A percentile compares a stretch with the other conserved stretches of the same genome.
Evolutionary conservation across 345 rosid species (phyloP).

Genomic region (Linum trigynum): DNA sequence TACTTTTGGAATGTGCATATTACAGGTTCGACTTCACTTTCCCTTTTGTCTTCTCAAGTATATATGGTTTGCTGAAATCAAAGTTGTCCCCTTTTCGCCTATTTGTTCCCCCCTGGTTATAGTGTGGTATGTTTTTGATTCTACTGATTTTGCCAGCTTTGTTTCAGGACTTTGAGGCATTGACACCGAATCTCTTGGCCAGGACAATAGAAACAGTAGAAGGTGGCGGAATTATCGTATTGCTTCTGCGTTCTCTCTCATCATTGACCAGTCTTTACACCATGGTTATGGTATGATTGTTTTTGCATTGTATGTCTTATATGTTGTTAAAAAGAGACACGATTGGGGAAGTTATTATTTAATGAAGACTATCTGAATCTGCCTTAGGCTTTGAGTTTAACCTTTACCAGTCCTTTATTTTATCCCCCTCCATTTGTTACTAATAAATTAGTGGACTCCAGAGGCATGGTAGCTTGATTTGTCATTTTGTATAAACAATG

Average conservation of each 20-base stretch:
- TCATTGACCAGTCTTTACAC: conserved; percentile 84
- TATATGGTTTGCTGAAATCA: too few species aligned
- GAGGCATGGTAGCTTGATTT: too few species aligned
- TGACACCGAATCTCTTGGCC: conserved; percentile 90
- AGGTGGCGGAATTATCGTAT: conserved; percentile 83
- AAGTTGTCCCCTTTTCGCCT: too few species aligned
- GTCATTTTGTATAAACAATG: too few species aligned
- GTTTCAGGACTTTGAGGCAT: conserved; percentile 86
- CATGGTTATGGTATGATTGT: conserved; percentile 80
- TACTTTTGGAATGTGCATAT: conserved; percentile 91
- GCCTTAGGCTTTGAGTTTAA: too few species aligned
- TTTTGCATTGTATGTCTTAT: background rate
- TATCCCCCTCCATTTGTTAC: too few species aligned
- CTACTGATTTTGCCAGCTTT: conserved; percentile 10
- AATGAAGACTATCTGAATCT: too few species aligned
- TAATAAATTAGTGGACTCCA: too few species aligned
- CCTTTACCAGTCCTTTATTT: too few species aligned
- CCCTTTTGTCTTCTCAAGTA: background rate
- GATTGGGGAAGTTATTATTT: too few species aligned
- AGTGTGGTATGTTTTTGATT: conserved; percentile 2
- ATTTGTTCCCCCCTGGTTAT: background rate
- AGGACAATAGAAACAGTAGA: conserved; percentile 96
- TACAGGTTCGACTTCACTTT: conserved; percentile 48
- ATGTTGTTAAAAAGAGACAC: background rate
- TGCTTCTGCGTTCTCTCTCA: conserved; percentile 70